A percentile compares a stretch with the other conserved stretches of the same genome.
phyloP scores from a whole-genome alignment of 73 alveolate genomes.

The Breviolum minutum region DNA sequence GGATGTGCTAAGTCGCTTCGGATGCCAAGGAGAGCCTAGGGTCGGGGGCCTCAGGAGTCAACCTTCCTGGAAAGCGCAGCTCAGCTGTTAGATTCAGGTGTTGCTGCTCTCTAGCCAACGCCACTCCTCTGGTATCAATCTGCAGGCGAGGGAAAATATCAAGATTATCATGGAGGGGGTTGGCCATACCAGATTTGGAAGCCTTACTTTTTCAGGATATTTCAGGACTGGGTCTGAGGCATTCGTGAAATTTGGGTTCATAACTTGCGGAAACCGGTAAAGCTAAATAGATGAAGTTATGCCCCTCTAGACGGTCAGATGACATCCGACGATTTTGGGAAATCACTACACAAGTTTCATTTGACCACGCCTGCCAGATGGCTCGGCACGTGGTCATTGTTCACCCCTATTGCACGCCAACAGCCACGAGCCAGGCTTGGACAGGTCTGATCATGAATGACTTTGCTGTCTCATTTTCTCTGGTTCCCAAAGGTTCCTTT shows the following conservation, averaged over 20 bases:
- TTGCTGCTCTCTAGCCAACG: slow-evolving; percentile 80
- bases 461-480: no score
- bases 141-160: slow-evolving; percentile 32
- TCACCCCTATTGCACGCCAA: slow-evolving; percentile 73
- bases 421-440: slow-evolving; percentile 68
- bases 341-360: background rate
- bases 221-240: no score
- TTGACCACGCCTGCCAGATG: slow-evolving; percentile 23
- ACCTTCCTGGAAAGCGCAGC: background rate
- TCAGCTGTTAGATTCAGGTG: background rate
- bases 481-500: no score
- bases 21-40: slow-evolving; percentile 41
- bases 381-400: slow-evolving; percentile 88
- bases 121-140: slow-evolving; percentile 72
- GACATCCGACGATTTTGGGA: background rate
- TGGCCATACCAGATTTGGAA: no score
- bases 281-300: no score
- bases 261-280: no score
- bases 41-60: background rate
- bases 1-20: slow-evolving; percentile 79
- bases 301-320: background rate
- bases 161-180: no score
- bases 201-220: no score
- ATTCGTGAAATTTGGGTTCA: no score
- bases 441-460: background rate